Percentiles rank a stretch among this genome's conserved stretches.
phyloP scores from a whole-genome alignment of 768 basidiomycete species.

The Termitomyces sp. region DNA sequence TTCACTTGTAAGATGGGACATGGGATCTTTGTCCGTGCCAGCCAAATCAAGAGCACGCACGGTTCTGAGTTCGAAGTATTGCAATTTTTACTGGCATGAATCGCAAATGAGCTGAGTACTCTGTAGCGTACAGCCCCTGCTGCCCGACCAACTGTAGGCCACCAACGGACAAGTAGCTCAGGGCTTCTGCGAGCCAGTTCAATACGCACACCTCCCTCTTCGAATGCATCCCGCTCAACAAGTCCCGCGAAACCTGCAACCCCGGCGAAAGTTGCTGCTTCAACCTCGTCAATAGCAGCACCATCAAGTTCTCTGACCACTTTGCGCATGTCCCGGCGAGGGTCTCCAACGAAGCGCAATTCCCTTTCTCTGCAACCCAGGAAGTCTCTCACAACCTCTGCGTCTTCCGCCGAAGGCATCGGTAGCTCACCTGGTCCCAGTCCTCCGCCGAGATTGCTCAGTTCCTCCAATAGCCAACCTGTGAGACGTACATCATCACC shows the following conservation, averaged over 20 bases:
- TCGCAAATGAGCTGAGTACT: constrained; percentile 2
- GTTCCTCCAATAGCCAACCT: constrained; percentile 21
- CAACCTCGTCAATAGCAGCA: constrained; percentile 23
- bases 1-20: constrained; percentile 73
- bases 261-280: constrained; percentile 18
- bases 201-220: constrained; percentile 39
- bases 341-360: constrained; percentile 60
- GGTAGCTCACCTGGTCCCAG: constrained; percentile 28
- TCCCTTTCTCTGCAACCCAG: constrained; percentile 46
- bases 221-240: constrained; percentile 52
- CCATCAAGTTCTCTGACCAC: constrained; percentile 17
- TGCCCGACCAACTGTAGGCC: constrained; percentile 37
- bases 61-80: constrained; percentile 39
- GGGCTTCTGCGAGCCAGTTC: constrained; percentile 38
- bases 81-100: not conserved
- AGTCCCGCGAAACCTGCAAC: constrained; percentile 54
- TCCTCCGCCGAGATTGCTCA: constrained; percentile 25
- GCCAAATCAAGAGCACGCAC: constrained; percentile 70
- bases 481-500: constrained; percentile 36
- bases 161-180: constrained; percentile 60
- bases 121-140: constrained; percentile 24
- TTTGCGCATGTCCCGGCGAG: constrained; percentile 23
- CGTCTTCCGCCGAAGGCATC: constrained; percentile 36
- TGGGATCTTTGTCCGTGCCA: constrained; percentile 89
- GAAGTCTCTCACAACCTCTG: constrained; percentile 43